phyloP scores from a whole-genome alignment of 2,329 filamentous ascomycete species.

The Botrytis aclada region DNA sequence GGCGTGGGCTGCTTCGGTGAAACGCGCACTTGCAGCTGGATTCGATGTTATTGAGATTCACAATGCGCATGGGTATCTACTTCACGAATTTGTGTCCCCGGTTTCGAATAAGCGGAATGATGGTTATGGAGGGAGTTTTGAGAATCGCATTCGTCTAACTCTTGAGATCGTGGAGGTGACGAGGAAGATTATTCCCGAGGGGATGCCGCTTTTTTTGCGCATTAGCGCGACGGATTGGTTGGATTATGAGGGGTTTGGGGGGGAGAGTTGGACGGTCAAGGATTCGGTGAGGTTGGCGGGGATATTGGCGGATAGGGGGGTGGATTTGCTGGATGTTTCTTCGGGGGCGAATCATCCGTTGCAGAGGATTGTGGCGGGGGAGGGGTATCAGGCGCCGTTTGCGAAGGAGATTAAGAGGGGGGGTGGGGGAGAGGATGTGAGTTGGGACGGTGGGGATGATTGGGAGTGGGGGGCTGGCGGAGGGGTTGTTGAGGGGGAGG shows the following conservation, averaged over 20 bases:
- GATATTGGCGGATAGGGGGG: conserved; percentile 61
- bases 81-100: conserved; percentile 68
- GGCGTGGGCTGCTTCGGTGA: conserved; percentile 57
- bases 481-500: conserved; percentile 47
- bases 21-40: conserved; percentile 63
- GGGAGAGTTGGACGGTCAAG: conserved; percentile 64
- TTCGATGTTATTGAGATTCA: conserved; percentile 76
- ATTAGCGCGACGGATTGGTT: conserved; percentile 77
- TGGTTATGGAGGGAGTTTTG: conserved; percentile 64
- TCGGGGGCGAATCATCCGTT: conserved; percentile 61
- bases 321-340: conserved; percentile 74
- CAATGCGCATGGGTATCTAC: conserved; percentile 74
- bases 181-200: conserved; percentile 59
- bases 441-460: conserved; percentile 51
- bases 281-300: conserved; percentile 62
- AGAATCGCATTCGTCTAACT: conserved; percentile 67
- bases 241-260: conserved; percentile 53
- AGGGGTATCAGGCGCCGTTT: conserved; percentile 69
- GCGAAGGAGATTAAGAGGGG: conserved; percentile 69
- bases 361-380: conserved; percentile 56
- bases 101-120: conserved; percentile 67
- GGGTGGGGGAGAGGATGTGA: conserved; percentile 58
- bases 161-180: conserved; percentile 65
- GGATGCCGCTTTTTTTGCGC: conserved; percentile 70
- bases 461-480: conserved; percentile 44